These are phyloP conservation scores for Candida saitoana DNA, from an alignment of 805 yeast genomes.

Conservation along the genomic window DNA sequence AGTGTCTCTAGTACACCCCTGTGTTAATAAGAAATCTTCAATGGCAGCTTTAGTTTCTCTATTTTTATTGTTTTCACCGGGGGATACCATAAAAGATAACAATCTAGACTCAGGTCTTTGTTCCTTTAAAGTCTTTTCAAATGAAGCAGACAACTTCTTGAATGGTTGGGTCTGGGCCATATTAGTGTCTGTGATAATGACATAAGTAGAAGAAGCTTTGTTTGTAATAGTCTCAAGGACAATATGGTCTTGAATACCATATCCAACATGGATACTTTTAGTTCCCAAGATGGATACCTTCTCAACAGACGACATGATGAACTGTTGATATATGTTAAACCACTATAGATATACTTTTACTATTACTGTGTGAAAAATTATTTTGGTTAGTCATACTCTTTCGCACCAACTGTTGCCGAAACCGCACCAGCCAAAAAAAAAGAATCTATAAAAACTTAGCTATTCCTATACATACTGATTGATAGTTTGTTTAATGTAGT, in stretches of 20 bases:
- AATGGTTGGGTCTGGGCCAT: conserved; percentile 64
- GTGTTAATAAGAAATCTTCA: conserved; percentile 76
- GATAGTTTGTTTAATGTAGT: conserved; percentile 28
- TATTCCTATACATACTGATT: conserved; percentile 11
- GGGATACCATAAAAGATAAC: conserved; percentile 70
- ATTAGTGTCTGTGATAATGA: conserved; percentile 82
- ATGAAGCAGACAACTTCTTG: conserved; percentile 40
- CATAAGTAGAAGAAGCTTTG: conserved; percentile 85
- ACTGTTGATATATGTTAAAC: background rate
- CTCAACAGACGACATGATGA: conserved; percentile 23
- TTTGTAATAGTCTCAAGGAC: conserved; percentile 59
- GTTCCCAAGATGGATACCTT: conserved; percentile 77
- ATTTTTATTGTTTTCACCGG: conserved; percentile 89
- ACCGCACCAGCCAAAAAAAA: background rate
- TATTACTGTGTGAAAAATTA: background rate
- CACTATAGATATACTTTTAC: too few relatives aligned
- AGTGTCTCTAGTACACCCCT: conserved; percentile 95
- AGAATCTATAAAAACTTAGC: too few relatives aligned
- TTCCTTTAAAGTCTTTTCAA: conserved; percentile 32
- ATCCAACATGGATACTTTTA: conserved; percentile 88
- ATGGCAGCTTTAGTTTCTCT: conserved; percentile 87
- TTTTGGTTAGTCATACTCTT: background rate
- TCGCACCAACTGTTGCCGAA: background rate
- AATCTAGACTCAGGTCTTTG: conserved; percentile 58
- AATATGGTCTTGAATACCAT: conserved; percentile 69